Evolutionary conservation across 2,329 filamentous ascomycete species (phyloP), one percentile per base, ranked within the genome.

Genomic region (Pseudocercospora crystallina): DNA sequence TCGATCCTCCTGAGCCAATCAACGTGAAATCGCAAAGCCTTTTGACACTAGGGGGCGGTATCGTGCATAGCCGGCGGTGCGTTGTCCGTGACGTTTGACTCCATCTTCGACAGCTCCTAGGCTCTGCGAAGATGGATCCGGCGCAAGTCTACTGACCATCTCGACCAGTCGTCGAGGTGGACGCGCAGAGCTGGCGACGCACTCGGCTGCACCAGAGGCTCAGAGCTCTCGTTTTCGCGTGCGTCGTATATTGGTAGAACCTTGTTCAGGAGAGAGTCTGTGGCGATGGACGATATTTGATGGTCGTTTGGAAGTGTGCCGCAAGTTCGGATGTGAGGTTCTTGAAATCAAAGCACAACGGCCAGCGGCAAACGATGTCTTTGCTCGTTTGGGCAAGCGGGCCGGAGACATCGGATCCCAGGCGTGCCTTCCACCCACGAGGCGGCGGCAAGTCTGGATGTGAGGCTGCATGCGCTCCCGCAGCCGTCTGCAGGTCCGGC

Each of bases 21-120:
- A 49, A 26, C 13, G 36, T 15, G 20, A 30, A 41, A 43, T 29
- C 50, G 50, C 44, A 39, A 51, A 13, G 41, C 41, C 29, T 30
- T 15, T 11, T 42, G 26, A 32, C 20, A 40, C 20, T 47, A 33
- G 26, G 20, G 20, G 17, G 43, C 41, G 44, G 40, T 31, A 37
- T 39, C 38, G 34, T 47, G 49, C 49, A 52, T 52, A 32, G 26
- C 15, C 37, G 44, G 31, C 43, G 45, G 38, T 53, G 50, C 35
- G 50, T 35, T 48, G 44, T 48, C 36, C 38, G 34, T 51, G 34
- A 37, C 32, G 13, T 37, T 41, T 29, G 20, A 31, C 40, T 43
- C 38, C 38, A 41, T 30, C 34, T 32, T 37, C 30, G 29, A 32
- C 26, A 40, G 45, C 45, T 51, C 41, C 30, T 51, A 37, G 42